Evolutionary conservation across 1,139 yeast genomes (phyloP).

Genomic region (Tardiomyces digboiensis): DNA sequence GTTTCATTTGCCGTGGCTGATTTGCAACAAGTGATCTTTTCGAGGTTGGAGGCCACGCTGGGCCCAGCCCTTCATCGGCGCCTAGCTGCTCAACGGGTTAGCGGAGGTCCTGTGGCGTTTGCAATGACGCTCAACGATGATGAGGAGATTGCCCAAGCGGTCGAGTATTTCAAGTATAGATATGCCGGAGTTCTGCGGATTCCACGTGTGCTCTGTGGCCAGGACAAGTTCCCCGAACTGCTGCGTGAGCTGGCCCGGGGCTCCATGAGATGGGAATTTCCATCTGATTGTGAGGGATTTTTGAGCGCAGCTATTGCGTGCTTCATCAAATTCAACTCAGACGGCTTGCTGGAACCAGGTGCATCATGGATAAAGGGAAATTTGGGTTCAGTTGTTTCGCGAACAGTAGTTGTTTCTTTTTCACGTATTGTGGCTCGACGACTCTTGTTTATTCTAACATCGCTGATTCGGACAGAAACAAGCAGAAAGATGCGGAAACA

Average conservation of each 20-base stretch:
- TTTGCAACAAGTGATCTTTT: slow-evolving; percentile 11
- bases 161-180: slow-evolving; percentile 14
- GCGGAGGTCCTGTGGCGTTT: not conserved
- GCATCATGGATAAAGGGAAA: slow-evolving; percentile 3
- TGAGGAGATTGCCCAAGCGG: slow-evolving; percentile 9
- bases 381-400: slow-evolving; percentile 5
- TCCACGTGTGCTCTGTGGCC: slow-evolving; percentile 24
- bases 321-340: slow-evolving; percentile 11
- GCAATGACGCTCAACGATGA: slow-evolving; percentile 7
- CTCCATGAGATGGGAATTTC: slow-evolving; percentile 7
- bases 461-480: slow-evolving; percentile 13
- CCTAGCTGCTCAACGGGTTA: not conserved
- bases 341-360: not conserved
- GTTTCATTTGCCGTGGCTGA: slow-evolving; percentile 16
- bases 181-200: slow-evolving; percentile 15
- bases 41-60: slow-evolving; percentile 8
- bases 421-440: slow-evolving; percentile 16
- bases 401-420: slow-evolving; percentile 17
- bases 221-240: slow-evolving; percentile 15
- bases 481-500: slow-evolving; percentile 6
- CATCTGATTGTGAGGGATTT: slow-evolving; percentile 8
- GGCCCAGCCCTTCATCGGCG: not conserved
- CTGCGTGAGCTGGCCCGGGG: slow-evolving; percentile 11
- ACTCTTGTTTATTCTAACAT: slow-evolving; percentile 16
- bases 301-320: slow-evolving; percentile 13